These are phyloP conservation scores for Stagonosporopsis cucurbitacearum DNA, from an alignment of 2,329 filamentous ascomycete species.

Conservation along the genomic window DNA sequence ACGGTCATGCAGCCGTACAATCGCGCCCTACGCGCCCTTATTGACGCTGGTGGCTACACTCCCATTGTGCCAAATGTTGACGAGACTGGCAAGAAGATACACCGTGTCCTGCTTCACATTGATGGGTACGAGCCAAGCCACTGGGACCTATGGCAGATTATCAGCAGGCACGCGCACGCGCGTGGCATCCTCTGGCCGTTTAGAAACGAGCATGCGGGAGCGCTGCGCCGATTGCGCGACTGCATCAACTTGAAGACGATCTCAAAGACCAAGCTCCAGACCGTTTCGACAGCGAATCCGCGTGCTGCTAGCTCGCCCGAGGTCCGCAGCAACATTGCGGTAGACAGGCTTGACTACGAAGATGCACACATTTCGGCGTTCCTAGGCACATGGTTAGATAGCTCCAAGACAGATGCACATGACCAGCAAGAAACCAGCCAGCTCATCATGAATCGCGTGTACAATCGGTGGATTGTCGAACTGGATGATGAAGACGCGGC, in stretches of 20 bases:
- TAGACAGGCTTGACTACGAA: conserved; percentile 17
- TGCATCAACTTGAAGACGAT: conserved; percentile 30
- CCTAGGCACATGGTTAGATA: conserved; percentile 12
- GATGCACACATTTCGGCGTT: conserved; percentile 24
- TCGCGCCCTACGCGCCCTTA: conserved; percentile 49
- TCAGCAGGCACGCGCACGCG: conserved; percentile 39
- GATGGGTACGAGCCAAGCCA: conserved; percentile 44
- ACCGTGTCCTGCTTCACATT: conserved; percentile 44
- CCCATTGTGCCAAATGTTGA: conserved; percentile 35
- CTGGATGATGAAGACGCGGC: conserved; percentile 64
- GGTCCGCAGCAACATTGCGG: background rate
- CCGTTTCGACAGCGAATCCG: conserved; percentile 28
- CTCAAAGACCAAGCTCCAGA: conserved; percentile 18
- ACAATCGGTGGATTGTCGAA: conserved; percentile 60
- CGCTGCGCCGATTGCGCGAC: conserved; percentile 39
- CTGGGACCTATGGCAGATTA: conserved; percentile 37
- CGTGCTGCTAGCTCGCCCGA: conserved; percentile 25
- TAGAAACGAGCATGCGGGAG: conserved; percentile 26
- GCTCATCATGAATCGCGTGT: conserved; percentile 46
- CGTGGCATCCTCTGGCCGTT: conserved; percentile 46
- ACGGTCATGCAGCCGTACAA: conserved; percentile 48
- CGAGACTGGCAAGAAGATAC: conserved; percentile 26
- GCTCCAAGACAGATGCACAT: conserved; percentile 3
- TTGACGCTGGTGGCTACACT: conserved; percentile 42
- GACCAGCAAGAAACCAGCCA: conserved; percentile 26